Evolutionary conservation across 768 basidiomycete genomes (phyloP), one percentile per base, ranked within the genome.

Genomic region (Tylopilus plumbeoviolaceoides): DNA sequence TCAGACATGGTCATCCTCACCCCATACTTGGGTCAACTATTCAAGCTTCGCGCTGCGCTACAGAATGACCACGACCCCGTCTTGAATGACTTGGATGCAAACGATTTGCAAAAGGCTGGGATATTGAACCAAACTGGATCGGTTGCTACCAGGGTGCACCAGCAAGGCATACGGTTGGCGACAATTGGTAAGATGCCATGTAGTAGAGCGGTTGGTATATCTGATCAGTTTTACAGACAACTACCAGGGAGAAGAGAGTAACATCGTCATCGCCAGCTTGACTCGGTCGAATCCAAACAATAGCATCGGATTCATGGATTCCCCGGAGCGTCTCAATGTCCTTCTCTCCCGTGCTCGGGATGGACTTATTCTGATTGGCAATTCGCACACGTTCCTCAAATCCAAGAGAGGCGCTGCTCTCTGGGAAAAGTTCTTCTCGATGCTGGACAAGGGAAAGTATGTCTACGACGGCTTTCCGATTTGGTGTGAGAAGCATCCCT

Each of bases 171-270:
- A 46, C 78, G 14, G 67, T 66, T 89, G 4, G 81, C 84, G 1
- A 88, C 86, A 0, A 86, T 88, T 8, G 86, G 86, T 85, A 58
- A 31, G 72, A 45, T 42, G 36, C 33, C 25, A 30, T 17, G 11
- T 8, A 27, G 7, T 17, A 23, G 43, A 3, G 15, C 1, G 6
- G 23, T 9, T 6, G 8, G 33, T n/a, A 30, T 9, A 17, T 48
- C 4, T 43, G 27, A 57, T 47, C 18, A 10, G 18, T 15, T 27
- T 5, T 25, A 14, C 50, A 87, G 87, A 89, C 55, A 89, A 89
- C 59, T 89, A 87, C 56, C 86, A 89, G 59, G 86, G 86, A 10
- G 87, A 89, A 59, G 86, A 88, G 63, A 82, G 82, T 38, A 75
- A 87, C 30, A 82, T 89, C 36, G 82, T 89, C 40, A 74, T 89